phyloP scores from a whole-genome alignment of 148 eudicot genomes.

The Suaeda aralocaspica region DNA sequence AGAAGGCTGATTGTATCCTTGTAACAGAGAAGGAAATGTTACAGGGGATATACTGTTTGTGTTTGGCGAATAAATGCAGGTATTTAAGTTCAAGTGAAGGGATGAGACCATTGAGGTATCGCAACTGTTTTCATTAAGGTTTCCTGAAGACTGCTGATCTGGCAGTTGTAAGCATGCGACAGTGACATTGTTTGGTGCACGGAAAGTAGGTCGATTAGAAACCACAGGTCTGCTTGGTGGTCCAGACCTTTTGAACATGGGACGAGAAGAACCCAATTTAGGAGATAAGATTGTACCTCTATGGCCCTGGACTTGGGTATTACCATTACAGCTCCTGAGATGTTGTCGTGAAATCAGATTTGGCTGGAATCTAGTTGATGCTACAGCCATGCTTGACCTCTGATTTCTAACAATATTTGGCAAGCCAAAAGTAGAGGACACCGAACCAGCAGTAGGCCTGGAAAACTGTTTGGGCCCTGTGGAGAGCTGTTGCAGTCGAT shows the following conservation, averaged over 20 bases:
- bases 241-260: slow-evolving; percentile 36
- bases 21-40: slow-evolving; percentile 24
- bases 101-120: slow-evolving; percentile 15
- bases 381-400: slow-evolving; percentile 19
- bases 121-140: slow-evolving; percentile 10
- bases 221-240: slow-evolving; percentile 1
- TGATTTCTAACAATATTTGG: slow-evolving; percentile 35
- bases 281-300: slow-evolving; percentile 22
- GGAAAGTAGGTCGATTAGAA: slow-evolving; percentile 17
- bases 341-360: slow-evolving; percentile 27
- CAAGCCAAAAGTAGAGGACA: slow-evolving; percentile 23
- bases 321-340: slow-evolving; percentile 18
- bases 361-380: slow-evolving; percentile 38
- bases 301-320: slow-evolving; percentile 19
- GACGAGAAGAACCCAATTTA: slow-evolving; percentile 22
- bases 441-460: slow-evolving; percentile 16
- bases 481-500: slow-evolving; percentile 11
- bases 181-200: slow-evolving; percentile 14
- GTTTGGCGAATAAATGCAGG: slow-evolving; percentile 4
- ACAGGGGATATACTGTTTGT: slow-evolving; percentile 13
- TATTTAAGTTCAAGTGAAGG: slow-evolving; percentile 15
- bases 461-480: slow-evolving; percentile 4
- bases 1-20: slow-evolving; percentile 25
- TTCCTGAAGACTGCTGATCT: slow-evolving; percentile 15
- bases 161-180: slow-evolving; percentile 14